phyloP scores from a whole-genome alignment of 2,329 filamentous ascomycete genomes.

The Chalara sp. region DNA sequence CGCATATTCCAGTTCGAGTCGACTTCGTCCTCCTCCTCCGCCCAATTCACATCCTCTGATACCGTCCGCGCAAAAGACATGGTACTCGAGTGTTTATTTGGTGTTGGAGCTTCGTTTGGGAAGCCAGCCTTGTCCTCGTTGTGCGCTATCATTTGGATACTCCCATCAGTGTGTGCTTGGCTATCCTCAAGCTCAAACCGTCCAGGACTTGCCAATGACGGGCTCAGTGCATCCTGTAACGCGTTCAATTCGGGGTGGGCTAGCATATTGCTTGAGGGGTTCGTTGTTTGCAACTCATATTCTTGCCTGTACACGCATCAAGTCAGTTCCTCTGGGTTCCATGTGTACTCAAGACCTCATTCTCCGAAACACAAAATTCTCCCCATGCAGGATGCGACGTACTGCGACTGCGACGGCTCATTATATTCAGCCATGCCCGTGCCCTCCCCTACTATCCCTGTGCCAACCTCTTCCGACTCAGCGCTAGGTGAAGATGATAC shows the following conservation, averaged over 20 bases:
- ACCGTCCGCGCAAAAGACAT: slow-evolving; percentile 60
- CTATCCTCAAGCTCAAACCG: slow-evolving; percentile 21
- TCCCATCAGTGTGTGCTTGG: slow-evolving; percentile 14
- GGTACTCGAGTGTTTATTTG: slow-evolving; percentile 50
- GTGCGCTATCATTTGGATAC: slow-evolving; percentile 3
- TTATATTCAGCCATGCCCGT: not conserved
- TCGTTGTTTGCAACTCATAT: not conserved
- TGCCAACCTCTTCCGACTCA: not conserved
- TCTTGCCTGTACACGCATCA: not conserved
- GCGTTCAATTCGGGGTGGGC: slow-evolving; percentile 16
- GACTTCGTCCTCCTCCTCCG: slow-evolving; percentile 49
- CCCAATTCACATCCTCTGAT: slow-evolving; percentile 54
- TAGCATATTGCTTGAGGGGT: slow-evolving; percentile 9
- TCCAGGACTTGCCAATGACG: slow-evolving; percentile 20
- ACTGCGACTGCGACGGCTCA: not conserved
- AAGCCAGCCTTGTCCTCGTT: slow-evolving; percentile 16
- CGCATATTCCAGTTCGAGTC: slow-evolving; percentile 46
- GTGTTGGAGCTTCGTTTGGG: slow-evolving; percentile 17
- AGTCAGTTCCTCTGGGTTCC: not conserved
- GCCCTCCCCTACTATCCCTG: not conserved
- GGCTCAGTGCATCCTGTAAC: slow-evolving; percentile 20
- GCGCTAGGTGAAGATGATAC: not conserved
- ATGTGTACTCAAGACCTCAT: not conserved
- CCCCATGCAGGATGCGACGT: not conserved
- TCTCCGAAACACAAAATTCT: not conserved